Conservation (phyloP, 805 yeast genomes). For the Yamadazyma paraphyllophila region DNA sequence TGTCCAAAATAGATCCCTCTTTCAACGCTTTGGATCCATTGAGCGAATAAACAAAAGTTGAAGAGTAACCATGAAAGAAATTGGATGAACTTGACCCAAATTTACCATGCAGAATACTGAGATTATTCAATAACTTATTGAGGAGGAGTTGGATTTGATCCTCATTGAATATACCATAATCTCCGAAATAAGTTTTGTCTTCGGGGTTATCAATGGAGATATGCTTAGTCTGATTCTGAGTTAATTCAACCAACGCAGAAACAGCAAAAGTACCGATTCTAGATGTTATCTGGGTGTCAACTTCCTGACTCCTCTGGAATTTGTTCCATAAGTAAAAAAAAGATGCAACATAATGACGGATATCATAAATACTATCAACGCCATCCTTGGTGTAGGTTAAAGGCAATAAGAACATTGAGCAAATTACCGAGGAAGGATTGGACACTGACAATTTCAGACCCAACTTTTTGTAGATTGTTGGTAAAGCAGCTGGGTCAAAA, state of each 20-base stretch:
- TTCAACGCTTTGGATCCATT: slow-evolving; percentile 46
- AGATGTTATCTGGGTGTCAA: slow-evolving; percentile 65
- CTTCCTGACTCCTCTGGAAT: slow-evolving; percentile 43
- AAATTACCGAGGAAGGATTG: slow-evolving; percentile 50
- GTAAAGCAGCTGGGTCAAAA: slow-evolving; percentile 48
- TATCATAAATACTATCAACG: slow-evolving; percentile 29
- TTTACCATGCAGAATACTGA: slow-evolving; percentile 48
- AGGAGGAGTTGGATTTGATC: slow-evolving; percentile 61
- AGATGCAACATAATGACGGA: slow-evolving; percentile 59
- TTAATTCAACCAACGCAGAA: slow-evolving; percentile 37
- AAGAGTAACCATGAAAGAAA: slow-evolving; percentile 43
- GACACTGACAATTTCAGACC: slow-evolving; percentile 53
- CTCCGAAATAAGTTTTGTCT: slow-evolving; percentile 29
- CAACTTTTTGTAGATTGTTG: slow-evolving; percentile 49
- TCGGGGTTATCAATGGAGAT: not conserved
- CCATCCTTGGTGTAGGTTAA: slow-evolving; percentile 31
- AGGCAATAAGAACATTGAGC: slow-evolving; percentile 58
- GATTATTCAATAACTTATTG: slow-evolving; percentile 48
- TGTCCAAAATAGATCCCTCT: slow-evolving; percentile 47
- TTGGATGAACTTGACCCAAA: slow-evolving; percentile 43
- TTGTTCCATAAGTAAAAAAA: slow-evolving; percentile 73
- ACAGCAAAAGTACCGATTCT: slow-evolving; percentile 62
- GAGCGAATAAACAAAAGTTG: slow-evolving; percentile 58
- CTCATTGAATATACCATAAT: slow-evolving; percentile 62
- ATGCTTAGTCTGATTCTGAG: slow-evolving; percentile 16